Conservation (phyloP, 179 eudicot genomes). For the Corrigiola litoralis region DNA sequence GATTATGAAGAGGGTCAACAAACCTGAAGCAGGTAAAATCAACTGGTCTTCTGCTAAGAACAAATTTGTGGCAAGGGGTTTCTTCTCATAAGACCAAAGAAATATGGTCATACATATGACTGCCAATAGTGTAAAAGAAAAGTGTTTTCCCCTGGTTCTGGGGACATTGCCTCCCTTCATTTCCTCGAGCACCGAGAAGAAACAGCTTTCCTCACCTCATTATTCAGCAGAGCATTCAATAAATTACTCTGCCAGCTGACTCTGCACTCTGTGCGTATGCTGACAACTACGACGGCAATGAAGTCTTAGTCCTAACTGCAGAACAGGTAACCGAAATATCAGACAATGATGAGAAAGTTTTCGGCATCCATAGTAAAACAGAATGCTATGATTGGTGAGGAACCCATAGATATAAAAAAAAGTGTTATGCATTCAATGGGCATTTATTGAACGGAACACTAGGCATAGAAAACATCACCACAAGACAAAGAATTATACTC, state of each 20-base stretch:
- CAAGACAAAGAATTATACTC: no score
- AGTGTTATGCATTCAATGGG: no score
- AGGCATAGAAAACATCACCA: no score
- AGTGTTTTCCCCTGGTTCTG: conserved; percentile 41
- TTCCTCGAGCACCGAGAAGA: conserved; percentile 21
- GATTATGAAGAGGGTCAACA: conserved; percentile 13
- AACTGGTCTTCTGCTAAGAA: conserved; percentile 29
- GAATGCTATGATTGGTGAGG: no score
- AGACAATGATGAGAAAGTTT: background rate
- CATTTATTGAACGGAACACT: no score
- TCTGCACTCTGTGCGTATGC: conserved; percentile 11
- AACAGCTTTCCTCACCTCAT: conserved; percentile 27
- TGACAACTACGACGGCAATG: background rate
- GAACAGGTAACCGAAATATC: background rate
- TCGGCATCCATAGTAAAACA: no score
- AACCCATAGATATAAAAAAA: no score
- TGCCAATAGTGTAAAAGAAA: conserved; percentile 30
- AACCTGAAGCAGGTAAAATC: conserved; percentile 36
- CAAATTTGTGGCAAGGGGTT: conserved; percentile 24
- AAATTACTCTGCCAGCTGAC: conserved; percentile 1
- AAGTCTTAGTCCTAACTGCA: background rate
- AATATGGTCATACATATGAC: conserved; percentile 37
- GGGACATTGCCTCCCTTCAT: conserved; percentile 38
- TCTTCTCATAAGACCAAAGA: conserved; percentile 43
- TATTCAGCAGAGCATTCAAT: conserved; percentile 1